Evolutionary conservation across 2,329 filamentous ascomycete genomes (phyloP).

Genomic region (Didymosphaeria variabile): DNA sequence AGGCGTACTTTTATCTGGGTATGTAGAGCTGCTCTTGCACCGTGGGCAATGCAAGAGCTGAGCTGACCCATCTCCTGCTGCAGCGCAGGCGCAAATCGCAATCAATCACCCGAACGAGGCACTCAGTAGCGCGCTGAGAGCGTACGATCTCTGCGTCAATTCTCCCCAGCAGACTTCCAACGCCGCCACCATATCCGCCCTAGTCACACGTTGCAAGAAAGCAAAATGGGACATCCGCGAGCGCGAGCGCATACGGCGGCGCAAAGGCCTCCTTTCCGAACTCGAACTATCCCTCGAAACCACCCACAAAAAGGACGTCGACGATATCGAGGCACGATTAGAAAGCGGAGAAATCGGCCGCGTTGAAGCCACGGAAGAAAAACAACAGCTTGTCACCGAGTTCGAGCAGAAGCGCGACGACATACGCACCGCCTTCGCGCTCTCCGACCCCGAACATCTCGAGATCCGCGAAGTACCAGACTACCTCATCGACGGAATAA

Average conservation of each 20-base stretch:
- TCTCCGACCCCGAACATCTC: constrained; percentile 57
- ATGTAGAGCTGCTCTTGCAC: constrained; percentile 21
- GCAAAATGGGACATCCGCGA: constrained; percentile 84
- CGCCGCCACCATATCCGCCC: constrained; percentile 73
- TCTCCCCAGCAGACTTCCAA: constrained; percentile 68
- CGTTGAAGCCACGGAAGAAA: constrained; percentile 59
- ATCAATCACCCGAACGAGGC: constrained; percentile 78
- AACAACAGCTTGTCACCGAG: constrained; percentile 53
- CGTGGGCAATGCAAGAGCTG: neutral
- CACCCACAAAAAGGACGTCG: constrained; percentile 43
- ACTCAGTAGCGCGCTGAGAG: constrained; percentile 72
- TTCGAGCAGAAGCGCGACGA: constrained; percentile 55
- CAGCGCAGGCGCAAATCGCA: constrained; percentile 80
- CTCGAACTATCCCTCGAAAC: constrained; percentile 57
- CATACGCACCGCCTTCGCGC: constrained; percentile 56
- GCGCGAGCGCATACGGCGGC: constrained; percentile 64
- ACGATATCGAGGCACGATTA: constrained; percentile 50
- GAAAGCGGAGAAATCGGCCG: constrained; percentile 50
- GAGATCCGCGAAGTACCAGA: constrained; percentile 70
- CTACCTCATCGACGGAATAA: constrained; percentile 80
- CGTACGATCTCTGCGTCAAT: constrained; percentile 74
- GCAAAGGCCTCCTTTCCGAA: constrained; percentile 67
- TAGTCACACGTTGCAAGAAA: constrained; percentile 84
- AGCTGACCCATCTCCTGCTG: constrained; percentile 23
- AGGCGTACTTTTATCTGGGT: constrained; percentile 80